Base-by-base conservation (phyloP, 2,329 filamentous ascomycete species). In the Scopulariopsis brevicaulis region DNA sequence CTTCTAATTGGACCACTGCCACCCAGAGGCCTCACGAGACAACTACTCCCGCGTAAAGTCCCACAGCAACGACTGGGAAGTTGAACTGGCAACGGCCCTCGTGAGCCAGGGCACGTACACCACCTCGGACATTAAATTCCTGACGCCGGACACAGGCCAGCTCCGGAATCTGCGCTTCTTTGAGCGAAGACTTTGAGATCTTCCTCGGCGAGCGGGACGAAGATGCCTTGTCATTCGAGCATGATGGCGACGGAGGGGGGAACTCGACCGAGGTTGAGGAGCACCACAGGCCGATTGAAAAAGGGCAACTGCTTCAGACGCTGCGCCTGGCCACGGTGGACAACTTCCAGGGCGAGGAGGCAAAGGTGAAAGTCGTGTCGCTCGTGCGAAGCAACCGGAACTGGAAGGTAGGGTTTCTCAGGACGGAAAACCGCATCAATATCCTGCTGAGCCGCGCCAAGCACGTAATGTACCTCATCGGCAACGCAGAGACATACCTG, bases 311-410 rank as follows among this genome's bases (percentile, higher is more conserved):
- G 14, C 14, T n/a, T 28, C 25, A 54, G 35, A 15, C 53, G 15
- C 34, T 55, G 3, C 53, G 53, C 8, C 15, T 55, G 11, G 53
- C 53, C 1, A 55, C 53, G 2, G 84, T 24, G 85, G 87, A 91
- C 61, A 91, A 91, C 60, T 92, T 87, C 59, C 88, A 91, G 66
- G 87, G 88, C 1, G 87, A 91, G 64, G 87, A 91, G 62, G 84
- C 81, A 37, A 82, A 90, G 1, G 85, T 92, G 18, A 83, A 90
- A 0, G 78, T 92, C 10, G 81, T 74, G 0, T 86, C 83, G 0
- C 67, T 91, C 12, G 89, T 85, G 0, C 73, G 88, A 4, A 86
- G 86, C 66, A 91, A 91, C 61, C 59, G 64, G 0, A 64, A 65
- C 0, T 78, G 81, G 0, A 82, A 90, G 1, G 87, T 90, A 34